Percentiles rank a stretch among this genome's conserved stretches.
phyloP scores from a whole-genome alignment of 1,284 basidiomycete genomes.

The Phaffia rhodozyma region DNA sequence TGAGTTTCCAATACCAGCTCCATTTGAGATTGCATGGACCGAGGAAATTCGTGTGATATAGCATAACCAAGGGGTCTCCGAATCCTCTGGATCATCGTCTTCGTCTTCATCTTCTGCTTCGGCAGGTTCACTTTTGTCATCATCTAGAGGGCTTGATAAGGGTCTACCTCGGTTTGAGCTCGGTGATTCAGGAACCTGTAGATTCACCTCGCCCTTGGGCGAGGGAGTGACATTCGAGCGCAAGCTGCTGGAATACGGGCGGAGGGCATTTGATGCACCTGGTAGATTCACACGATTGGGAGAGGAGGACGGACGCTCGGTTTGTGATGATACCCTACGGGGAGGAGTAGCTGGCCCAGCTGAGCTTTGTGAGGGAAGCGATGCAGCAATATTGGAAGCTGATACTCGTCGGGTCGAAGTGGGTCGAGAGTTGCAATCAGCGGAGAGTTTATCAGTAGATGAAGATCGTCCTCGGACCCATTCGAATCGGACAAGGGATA shows the following conservation, averaged over 20 bases:
- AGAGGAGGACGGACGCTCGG: not conserved
- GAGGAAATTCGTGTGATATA: conserved; percentile 25
- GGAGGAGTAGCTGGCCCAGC: not conserved
- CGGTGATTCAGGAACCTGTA: too few relatives aligned
- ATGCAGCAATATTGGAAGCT: not conserved
- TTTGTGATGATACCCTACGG: not conserved
- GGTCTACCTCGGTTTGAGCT: too few relatives aligned
- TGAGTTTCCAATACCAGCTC: conserved; percentile 12
- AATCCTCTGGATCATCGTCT: conserved; percentile 84
- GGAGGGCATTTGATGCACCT: too few relatives aligned
- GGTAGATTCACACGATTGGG: not conserved
- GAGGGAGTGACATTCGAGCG: too few relatives aligned
- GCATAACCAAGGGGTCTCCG: conserved; percentile 89
- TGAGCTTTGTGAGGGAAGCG: not conserved
- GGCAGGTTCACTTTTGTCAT: not conserved
- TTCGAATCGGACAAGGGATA: conserved; percentile 9
- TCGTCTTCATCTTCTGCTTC: conserved; percentile 22
- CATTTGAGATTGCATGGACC: conserved; percentile 19
- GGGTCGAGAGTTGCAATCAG: not conserved
- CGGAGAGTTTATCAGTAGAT: not conserved
- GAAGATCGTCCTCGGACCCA: conserved; percentile 11
- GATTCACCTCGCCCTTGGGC: too few relatives aligned
- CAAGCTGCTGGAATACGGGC: too few relatives aligned
- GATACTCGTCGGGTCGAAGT: not conserved
- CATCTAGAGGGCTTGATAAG: too few relatives aligned